Conservation (phyloP, 495 filamentous ascomycete species). For the Penicillium alfredii region DNA sequence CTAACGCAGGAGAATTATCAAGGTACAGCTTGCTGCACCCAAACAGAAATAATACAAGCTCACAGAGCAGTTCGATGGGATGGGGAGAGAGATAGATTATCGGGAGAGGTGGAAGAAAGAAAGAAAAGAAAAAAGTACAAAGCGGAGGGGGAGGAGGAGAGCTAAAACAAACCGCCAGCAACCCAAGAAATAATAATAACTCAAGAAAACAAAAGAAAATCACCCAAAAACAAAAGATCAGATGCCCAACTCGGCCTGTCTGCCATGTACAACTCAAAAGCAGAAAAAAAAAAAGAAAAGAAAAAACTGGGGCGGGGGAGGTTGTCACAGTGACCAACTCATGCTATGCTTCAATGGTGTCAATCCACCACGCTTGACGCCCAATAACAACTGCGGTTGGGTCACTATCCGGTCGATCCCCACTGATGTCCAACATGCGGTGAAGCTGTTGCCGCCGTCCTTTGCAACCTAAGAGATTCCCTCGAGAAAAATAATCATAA, state of each 20-base stretch:
- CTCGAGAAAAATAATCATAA: too few species aligned
- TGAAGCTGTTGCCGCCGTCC: constrained; percentile 14
- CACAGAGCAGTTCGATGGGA: constrained; percentile 11
- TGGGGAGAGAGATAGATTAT: not conserved
- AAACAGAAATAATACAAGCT: too few species aligned
- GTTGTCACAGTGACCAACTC: constrained; percentile 25
- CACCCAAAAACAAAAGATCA: constrained; percentile 12
- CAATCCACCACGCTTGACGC: constrained; percentile 3
- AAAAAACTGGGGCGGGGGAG: constrained; percentile 10
- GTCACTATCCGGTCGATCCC: constrained; percentile 8
- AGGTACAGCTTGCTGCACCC: constrained; percentile 16
- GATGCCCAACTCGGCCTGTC: constrained; percentile 17
- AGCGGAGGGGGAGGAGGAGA: constrained; percentile 4
- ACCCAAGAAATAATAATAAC: constrained; percentile 4
- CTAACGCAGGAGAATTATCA: constrained; percentile 18
- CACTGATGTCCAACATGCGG: constrained; percentile 20
- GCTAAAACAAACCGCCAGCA: constrained; percentile 1
- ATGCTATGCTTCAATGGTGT: constrained; percentile 11
- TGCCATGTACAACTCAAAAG: constrained; percentile 13
- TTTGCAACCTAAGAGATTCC: constrained; percentile 2
- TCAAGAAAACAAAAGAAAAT: constrained; percentile 8
- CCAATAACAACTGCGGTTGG: constrained; percentile 6
- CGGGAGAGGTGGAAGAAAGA: not conserved
- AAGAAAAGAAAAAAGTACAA: constrained; percentile 4
- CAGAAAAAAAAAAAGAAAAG: constrained; percentile 2